Percentiles rank a stretch among this genome's conserved stretches.
These are phyloP conservation scores for Hyaloscypha hepaticicola DNA, from an alignment of 495 filamentous ascomycete genomes.

Conservation along the genomic window DNA sequence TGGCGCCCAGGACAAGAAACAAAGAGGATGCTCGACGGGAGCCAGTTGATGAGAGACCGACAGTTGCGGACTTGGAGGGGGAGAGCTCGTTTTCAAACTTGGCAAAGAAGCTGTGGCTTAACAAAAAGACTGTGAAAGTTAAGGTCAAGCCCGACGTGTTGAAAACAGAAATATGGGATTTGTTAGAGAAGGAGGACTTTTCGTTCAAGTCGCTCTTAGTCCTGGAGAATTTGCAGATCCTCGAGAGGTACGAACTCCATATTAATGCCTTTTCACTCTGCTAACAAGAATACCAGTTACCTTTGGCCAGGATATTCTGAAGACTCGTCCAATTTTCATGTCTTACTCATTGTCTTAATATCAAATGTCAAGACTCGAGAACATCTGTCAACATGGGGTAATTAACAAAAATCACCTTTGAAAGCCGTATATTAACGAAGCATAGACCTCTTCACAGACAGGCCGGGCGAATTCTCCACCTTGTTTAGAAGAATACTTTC, in stretches of 20 bases:
- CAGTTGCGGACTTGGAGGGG: constrained; percentile 68
- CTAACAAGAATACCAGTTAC: constrained; percentile 56
- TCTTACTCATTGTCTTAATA: constrained; percentile 79
- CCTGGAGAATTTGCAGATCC: constrained; percentile 84
- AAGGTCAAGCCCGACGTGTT: constrained; percentile 85
- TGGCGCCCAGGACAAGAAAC: constrained; percentile 31
- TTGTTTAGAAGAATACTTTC: constrained; percentile 89
- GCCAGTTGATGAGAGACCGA: constrained; percentile 49
- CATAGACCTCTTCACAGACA: constrained; percentile 70
- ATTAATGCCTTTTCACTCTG: background rate
- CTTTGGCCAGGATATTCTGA: constrained; percentile 94
- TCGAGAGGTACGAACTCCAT: constrained; percentile 66
- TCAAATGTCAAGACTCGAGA: constrained; percentile 87
- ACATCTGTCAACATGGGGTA: constrained; percentile 83
- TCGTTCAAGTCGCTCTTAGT: constrained; percentile 72
- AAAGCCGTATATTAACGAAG: constrained; percentile 10
- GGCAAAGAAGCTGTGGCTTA: constrained; percentile 83
- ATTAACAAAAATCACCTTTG: constrained; percentile 20
- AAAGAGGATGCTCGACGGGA: constrained; percentile 20
- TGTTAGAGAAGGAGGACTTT: constrained; percentile 77
- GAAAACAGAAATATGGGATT: constrained; percentile 89
- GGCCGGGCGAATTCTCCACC: constrained; percentile 78
- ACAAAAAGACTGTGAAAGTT: constrained; percentile 57
- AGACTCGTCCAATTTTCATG: constrained; percentile 85
- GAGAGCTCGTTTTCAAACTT: constrained; percentile 80